Evolutionary conservation across 768 basidiomycete species (phyloP).

Genomic region (Collybia sp.): DNA sequence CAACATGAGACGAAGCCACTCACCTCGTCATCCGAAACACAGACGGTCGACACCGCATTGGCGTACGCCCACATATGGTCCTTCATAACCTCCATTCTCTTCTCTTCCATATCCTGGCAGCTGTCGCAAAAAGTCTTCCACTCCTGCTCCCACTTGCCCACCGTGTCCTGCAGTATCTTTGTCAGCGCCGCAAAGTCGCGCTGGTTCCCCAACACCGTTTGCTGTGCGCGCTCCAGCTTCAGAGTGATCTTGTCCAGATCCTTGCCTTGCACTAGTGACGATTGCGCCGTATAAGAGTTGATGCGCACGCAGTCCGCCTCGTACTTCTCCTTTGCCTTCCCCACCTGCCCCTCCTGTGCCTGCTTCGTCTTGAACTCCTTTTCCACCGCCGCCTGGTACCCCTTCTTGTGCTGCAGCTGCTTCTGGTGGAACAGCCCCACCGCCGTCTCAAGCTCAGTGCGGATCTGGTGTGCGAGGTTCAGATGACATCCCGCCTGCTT

Average conservation of each 20-base stretch:
- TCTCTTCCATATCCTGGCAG: constrained; percentile 94
- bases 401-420: constrained; percentile 71
- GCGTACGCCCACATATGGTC: constrained; percentile 96
- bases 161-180: constrained; percentile 72
- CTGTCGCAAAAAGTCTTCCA: constrained; percentile 95
- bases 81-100: constrained; percentile 91
- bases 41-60: constrained; percentile 93
- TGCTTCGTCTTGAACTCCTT: constrained; percentile 90
- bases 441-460: constrained; percentile 68
- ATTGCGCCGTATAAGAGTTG: constrained; percentile 91
- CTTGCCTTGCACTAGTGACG: constrained; percentile 86
- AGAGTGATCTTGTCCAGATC: constrained; percentile 87
- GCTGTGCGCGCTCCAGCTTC: constrained; percentile 87
- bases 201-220: constrained; percentile 88
- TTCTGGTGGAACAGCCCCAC: constrained; percentile 54
- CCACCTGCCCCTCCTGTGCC: constrained; percentile 79
- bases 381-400: constrained; percentile 73
- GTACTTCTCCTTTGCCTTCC: constrained; percentile 90
- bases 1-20: constrained; percentile 13
- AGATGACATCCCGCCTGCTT: constrained; percentile 72
- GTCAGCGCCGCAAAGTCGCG: constrained; percentile 90
- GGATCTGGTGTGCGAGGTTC: constrained; percentile 70
- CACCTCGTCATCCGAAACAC: constrained; percentile 94
- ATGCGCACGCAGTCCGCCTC: constrained; percentile 89
- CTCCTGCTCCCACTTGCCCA: constrained; percentile 82